Conservation (phyloP, 768 basidiomycete species). For the Paxillus involutus region DNA sequence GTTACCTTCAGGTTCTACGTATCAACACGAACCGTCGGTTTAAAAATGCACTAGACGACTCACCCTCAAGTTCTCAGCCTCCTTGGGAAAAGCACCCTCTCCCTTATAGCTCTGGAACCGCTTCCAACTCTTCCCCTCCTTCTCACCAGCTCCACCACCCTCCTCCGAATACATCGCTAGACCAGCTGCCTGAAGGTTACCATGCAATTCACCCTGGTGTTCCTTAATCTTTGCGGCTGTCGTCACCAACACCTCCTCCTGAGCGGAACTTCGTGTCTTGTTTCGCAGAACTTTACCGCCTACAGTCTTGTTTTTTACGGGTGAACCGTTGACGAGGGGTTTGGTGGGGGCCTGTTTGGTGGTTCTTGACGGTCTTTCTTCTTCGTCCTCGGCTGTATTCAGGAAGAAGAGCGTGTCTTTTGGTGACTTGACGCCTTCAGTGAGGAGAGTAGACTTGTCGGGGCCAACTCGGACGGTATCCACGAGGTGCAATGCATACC, state of each 20-base stretch:
- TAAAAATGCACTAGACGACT: constrained; percentile 24
- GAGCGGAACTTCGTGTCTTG: constrained; percentile 85
- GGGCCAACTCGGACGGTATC: constrained; percentile 84
- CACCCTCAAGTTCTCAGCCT: constrained; percentile 79
- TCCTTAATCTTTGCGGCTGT: constrained; percentile 77
- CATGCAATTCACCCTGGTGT: constrained; percentile 85
- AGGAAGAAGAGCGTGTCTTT: constrained; percentile 91
- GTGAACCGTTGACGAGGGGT: constrained; percentile 61
- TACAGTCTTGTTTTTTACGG: constrained; percentile 69
- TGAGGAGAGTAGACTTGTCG: constrained; percentile 66
- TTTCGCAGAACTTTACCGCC: constrained; percentile 87
- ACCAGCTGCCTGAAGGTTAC: constrained; percentile 73
- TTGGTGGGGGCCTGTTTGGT: constrained; percentile 51
- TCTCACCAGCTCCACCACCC: constrained; percentile 69
- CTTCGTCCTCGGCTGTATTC: constrained; percentile 55
- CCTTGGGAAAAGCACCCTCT: constrained; percentile 85
- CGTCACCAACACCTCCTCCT: constrained; percentile 80
- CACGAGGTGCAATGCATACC: constrained; percentile 84
- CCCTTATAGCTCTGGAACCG: constrained; percentile 97
- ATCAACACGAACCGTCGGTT: constrained; percentile 7
- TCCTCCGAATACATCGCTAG: constrained; percentile 82
- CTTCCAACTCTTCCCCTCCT: constrained; percentile 93
- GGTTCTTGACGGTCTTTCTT: constrained; percentile 55
- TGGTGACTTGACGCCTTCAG: constrained; percentile 78
- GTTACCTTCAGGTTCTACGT: constrained; percentile 56